Base-by-base conservation (phyloP, 306 rosid species). In the Albizia julibrissin region DNA sequence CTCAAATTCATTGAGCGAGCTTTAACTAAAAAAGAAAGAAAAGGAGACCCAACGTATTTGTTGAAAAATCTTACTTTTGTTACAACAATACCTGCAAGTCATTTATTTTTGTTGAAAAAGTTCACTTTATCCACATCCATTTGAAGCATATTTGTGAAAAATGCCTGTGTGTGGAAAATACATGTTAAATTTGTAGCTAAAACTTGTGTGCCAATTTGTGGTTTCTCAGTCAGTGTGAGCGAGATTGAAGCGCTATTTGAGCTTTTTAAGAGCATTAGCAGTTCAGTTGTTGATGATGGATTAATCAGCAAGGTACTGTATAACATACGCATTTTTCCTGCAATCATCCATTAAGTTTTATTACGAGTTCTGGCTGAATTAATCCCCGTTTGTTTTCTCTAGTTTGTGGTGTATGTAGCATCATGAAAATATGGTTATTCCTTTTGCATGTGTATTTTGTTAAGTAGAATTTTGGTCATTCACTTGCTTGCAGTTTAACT, bases 211-310 rank as follows among this genome's bases (percentile, higher is more conserved):
- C 75, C 56, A 74, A 68, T 46, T 58, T 86, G 49, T 89, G 13
- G 72, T 83, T 88, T 80, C 26, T 3, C 88, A 95, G 99, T 95
- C 50, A 86, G 92, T 15, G 91, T 95, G 14, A 93, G 93, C 19
- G 99, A 95, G 78, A 91, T 93, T 83, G 99, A 95, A 90, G 99
- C 99, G 58, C 82, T 95, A 21, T 91, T 88, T 84, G 99, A 95
- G 87, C 95, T 95, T 61, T 95, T 85, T 74, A 95, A 95, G 90
- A 90, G 88, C 79, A 93, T 93, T 58, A 91, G 99, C 82, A 49
- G 90, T 40, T 93, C 98, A 4, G 89, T 95, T 72, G 70, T 82
- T 79, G 97, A 93, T 72, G 99, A 95, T 88, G 98, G 95, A 70
- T 84, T 95, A 46, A 93, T 95, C 91, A 93, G 86, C 84, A 90